These are phyloP conservation scores for Verticillium nonalfalfae DNA, from an alignment of 2,329 filamentous ascomycete species.

Conservation along the genomic window DNA sequence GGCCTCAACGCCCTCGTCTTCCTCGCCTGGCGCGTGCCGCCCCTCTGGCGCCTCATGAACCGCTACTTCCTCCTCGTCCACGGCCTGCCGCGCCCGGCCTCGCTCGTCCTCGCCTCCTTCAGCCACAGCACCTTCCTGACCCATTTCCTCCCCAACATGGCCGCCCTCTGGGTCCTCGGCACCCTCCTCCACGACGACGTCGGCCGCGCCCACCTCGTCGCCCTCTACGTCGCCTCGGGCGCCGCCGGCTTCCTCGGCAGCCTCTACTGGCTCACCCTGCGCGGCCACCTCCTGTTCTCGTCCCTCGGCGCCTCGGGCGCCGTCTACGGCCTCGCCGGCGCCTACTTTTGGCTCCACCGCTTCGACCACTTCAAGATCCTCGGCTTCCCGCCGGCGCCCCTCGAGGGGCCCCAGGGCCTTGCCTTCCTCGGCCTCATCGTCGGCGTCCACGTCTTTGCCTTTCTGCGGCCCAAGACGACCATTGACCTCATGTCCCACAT, in stretches of 20 bases:
- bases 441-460: slow-evolving; percentile 41
- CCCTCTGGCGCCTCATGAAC: slow-evolving; percentile 61
- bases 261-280: slow-evolving; percentile 41
- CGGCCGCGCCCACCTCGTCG: slow-evolving; percentile 61
- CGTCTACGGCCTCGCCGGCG: slow-evolving; percentile 53
- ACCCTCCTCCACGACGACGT: slow-evolving; percentile 63
- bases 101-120: slow-evolving; percentile 59
- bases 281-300: slow-evolving; percentile 37
- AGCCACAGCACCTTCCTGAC: slow-evolving; percentile 56
- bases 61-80: slow-evolving; percentile 60
- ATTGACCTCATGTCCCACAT: slow-evolving; percentile 49
- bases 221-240: slow-evolving; percentile 58
- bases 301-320: slow-evolving; percentile 63
- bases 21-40: slow-evolving; percentile 56
- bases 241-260: slow-evolving; percentile 52
- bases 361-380: slow-evolving; percentile 51
- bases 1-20: slow-evolving; percentile 52
- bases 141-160: slow-evolving; percentile 62
- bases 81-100: slow-evolving; percentile 56
- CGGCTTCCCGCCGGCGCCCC: slow-evolving; percentile 47
- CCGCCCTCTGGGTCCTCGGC: slow-evolving; percentile 60
- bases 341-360: slow-evolving; percentile 55
- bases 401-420: slow-evolving; percentile 46
- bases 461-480: slow-evolving; percentile 34
- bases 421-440: slow-evolving; percentile 45